Evolutionary conservation across 345 rosid genomes (phyloP).

Genomic region (Rhizophora mangle): DNA sequence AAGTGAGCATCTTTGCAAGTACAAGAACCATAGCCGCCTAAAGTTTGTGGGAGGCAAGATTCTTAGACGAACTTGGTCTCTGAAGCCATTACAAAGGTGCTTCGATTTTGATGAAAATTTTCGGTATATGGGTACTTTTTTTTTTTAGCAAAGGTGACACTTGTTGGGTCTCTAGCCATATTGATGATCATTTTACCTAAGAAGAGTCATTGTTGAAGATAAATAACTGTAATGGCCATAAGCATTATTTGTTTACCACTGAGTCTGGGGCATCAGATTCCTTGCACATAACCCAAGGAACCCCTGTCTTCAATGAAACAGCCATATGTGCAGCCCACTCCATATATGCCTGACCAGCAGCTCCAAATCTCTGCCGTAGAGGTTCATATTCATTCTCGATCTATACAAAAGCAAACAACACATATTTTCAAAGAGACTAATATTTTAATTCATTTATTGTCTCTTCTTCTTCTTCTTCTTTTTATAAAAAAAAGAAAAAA

Average conservation of each 20-base stretch:
- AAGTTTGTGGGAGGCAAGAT: too few relatives aligned
- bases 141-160: too few relatives aligned
- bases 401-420: slow-evolving; percentile 7
- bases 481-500: background rate
- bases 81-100: too few relatives aligned
- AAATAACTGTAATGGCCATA: too few relatives aligned
- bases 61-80: too few relatives aligned
- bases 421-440: background rate
- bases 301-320: slow-evolving; percentile 21
- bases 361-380: slow-evolving; percentile 19
- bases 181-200: too few relatives aligned
- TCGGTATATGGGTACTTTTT: too few relatives aligned
- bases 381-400: slow-evolving; percentile 35
- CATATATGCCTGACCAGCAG: slow-evolving; percentile 25
- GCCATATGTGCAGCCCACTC: slow-evolving; percentile 35
- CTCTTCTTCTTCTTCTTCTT: background rate
- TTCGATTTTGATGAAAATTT: too few relatives aligned
- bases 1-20: too few relatives aligned
- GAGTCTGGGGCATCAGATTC: slow-evolving; percentile 33
- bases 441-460: background rate
- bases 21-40: too few relatives aligned
- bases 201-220: too few relatives aligned
- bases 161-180: too few relatives aligned
- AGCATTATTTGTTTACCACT: slow-evolving; percentile 8
- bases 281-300: slow-evolving; percentile 40